phyloP scores from a whole-genome alignment of 78 protist species.

The Dictyostelium capitatum region DNA sequence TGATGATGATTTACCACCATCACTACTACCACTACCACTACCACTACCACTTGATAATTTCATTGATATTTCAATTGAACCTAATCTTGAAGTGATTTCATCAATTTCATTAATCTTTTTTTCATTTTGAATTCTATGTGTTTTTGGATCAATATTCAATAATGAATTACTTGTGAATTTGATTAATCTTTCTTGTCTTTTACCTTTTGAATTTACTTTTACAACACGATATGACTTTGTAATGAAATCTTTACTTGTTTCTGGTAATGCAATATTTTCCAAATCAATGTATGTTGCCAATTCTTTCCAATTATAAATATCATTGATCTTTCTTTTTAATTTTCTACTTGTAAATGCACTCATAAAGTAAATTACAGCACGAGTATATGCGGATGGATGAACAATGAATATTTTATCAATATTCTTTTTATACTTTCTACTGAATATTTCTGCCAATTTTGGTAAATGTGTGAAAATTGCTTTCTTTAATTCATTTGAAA shows the following conservation, averaged over 20 bases:
- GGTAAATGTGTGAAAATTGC: slow-evolving; percentile 69
- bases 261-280: slow-evolving; percentile 81
- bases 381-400: slow-evolving; percentile 80
- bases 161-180: slow-evolving; percentile 81
- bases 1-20: not conserved
- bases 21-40: not conserved
- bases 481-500: slow-evolving; percentile 47
- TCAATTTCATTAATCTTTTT: slow-evolving; percentile 71
- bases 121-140: slow-evolving; percentile 78
- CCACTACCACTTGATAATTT: not conserved
- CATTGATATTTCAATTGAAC: slow-evolving; percentile 66
- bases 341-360: slow-evolving; percentile 68
- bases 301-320: slow-evolving; percentile 82
- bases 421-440: slow-evolving; percentile 82
- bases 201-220: slow-evolving; percentile 83
- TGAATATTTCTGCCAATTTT: slow-evolving; percentile 51
- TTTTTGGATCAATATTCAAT: slow-evolving; percentile 83
- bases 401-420: slow-evolving; percentile 72
- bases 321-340: slow-evolving; percentile 69
- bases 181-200: slow-evolving; percentile 80
- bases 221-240: slow-evolving; percentile 82
- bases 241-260: slow-evolving; percentile 70
- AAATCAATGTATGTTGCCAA: slow-evolving; percentile 46
- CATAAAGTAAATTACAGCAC: slow-evolving; percentile 69
- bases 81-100: slow-evolving; percentile 36